Evolutionary conservation across 768 basidiomycete genomes (phyloP).

Genomic region (Lentinus brumalis): DNA sequence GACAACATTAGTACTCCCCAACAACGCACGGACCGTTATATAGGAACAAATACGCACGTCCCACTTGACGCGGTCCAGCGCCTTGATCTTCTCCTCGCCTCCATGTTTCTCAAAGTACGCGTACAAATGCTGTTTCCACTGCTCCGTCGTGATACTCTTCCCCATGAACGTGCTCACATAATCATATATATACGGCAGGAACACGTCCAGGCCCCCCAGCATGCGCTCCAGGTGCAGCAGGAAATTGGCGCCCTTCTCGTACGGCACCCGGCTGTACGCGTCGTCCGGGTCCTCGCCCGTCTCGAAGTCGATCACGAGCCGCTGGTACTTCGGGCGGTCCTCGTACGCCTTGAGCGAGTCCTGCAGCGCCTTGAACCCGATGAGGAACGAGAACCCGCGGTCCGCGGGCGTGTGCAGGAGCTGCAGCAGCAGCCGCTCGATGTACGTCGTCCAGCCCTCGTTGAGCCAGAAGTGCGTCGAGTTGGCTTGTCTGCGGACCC

Average conservation of each 20-base stretch:
- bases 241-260: constrained; percentile 90
- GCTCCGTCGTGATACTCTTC: constrained; percentile 77
- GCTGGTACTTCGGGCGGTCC: constrained; percentile 70
- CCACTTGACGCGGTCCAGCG: constrained; percentile 75
- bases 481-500: constrained; percentile 54
- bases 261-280: constrained; percentile 74
- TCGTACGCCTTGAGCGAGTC: constrained; percentile 68
- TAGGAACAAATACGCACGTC: constrained; percentile 48
- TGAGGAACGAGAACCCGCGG: constrained; percentile 79
- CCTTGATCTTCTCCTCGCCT: constrained; percentile 60
- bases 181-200: constrained; percentile 81
- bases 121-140: constrained; percentile 84
- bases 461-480: constrained; percentile 88
- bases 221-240: constrained; percentile 77
- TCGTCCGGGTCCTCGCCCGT: constrained; percentile 78
- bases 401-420: constrained; percentile 71
- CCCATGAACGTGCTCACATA: constrained; percentile 84
- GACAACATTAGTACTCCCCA: background rate
- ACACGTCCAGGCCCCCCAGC: constrained; percentile 80
- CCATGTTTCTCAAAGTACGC: constrained; percentile 63
- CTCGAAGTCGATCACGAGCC: constrained; percentile 76
- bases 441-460: constrained; percentile 93
- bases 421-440: constrained; percentile 79
- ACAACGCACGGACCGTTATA: background rate
- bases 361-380: constrained; percentile 71